These are phyloP conservation scores for Hydnomerulius pinastri DNA, from an alignment of 768 basidiomycete species.

Conservation along the genomic window DNA sequence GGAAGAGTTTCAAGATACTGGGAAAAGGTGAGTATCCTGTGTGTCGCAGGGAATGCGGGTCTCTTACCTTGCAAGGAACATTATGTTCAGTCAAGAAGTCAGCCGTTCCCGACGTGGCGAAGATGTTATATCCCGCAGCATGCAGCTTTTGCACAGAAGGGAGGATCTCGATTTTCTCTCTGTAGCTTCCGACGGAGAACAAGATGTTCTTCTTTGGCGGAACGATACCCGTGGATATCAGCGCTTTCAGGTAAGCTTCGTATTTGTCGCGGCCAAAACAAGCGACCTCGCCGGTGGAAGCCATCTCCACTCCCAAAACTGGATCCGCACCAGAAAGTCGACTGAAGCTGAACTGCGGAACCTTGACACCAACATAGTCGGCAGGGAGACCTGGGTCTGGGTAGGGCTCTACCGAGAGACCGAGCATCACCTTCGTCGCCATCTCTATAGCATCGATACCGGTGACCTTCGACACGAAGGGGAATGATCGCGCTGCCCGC, in stretches of 20 bases:
- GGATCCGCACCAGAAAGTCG: constrained; percentile 97
- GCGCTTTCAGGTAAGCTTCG: constrained; percentile 96
- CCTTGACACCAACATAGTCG: constrained; percentile 98
- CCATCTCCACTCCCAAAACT: constrained; percentile 98
- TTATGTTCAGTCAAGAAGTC: constrained; percentile 98
- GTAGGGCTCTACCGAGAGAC: constrained; percentile 84
- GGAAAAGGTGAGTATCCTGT: constrained; percentile 8
- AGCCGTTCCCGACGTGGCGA: constrained; percentile 95
- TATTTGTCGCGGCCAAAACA: constrained; percentile 98
- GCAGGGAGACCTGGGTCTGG: constrained; percentile 84
- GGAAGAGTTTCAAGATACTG: constrained; percentile 90
- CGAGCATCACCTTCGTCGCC: constrained; percentile 99
- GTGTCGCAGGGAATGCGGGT: not conserved
- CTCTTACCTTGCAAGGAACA: constrained; percentile 86
- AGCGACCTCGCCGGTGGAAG: constrained; percentile 98
- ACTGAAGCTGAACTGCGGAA: constrained; percentile 99
- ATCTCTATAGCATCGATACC: constrained; percentile 98
- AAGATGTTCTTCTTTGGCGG: constrained; percentile 97
- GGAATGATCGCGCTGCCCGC: constrained; percentile 96
- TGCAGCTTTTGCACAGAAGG: constrained; percentile 95
- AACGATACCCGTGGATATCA: constrained; percentile 94
- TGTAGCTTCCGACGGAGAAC: constrained; percentile 94
- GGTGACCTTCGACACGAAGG: constrained; percentile 98
- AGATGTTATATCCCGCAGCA: constrained; percentile 91
- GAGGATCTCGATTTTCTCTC: constrained; percentile 95